Evolutionary conservation across 164 flowering plant species (phyloP), one percentile per base, ranked within the genome.

Genomic region (Liriodendron chinense): DNA sequence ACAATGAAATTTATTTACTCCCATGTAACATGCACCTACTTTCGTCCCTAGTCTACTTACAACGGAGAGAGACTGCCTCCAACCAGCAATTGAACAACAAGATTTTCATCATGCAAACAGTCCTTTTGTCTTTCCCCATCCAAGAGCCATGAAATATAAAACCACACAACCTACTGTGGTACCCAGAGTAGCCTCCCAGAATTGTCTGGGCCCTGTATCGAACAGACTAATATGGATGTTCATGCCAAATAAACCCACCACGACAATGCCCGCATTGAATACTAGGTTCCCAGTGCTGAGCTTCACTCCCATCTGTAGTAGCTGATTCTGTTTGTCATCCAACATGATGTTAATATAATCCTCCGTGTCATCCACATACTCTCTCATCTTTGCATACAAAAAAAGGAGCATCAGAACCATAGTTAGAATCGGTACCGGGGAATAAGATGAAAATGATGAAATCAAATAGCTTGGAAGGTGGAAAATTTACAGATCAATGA

Each of bases 291-390:
- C 84, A 22, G 85, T 79, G 53, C 79, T 80, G 23, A 86, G 83
- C 79, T 80, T 76, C 59, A 86, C 88, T 72, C 86, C 88, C 88
- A 84, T 84, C 68, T 86, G 85, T 48, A 86, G 78, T 34, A 86
- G 83, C 68, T 86, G 88, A 75, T 86, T 86, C 79, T 86, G 88
- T 50, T 86, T 86, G 74, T 85, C 88, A 62, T 82, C 86, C 80
- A 85, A 64, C 86, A 84, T 84, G 20, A 86, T 86, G 71, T 86
- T 84, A 65, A 86, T 84, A 72, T 78, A 86, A 63, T 84, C 88
- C 79, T 86, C 88, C 0, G 88, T 86, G 78, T 84, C 86, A 57
- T 82, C 85, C 13, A 86, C 86, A 65, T 84, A 84, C 49, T 86
- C 88, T 65, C 85, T 84, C 86, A 84, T 71, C 85, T 84, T 59